Evolutionary conservation across 2,329 filamentous ascomycete species (phyloP), one percentile per base, ranked within the genome.

Genomic region (Colletotrichum nymphaeae): DNA sequence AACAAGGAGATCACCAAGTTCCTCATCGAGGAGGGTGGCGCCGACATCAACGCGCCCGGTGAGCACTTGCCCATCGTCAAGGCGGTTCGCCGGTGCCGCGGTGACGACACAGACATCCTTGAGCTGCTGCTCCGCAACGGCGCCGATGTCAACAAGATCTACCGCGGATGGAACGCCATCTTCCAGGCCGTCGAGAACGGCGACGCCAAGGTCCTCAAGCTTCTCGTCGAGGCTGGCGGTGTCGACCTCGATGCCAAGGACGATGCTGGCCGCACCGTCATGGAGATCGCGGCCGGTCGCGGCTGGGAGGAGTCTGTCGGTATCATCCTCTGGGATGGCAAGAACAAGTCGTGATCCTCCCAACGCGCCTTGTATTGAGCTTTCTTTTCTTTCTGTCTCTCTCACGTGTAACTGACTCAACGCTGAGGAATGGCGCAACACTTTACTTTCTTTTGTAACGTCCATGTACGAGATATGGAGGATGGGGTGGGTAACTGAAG

Each of bases 41-140:
- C 91, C 0, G 90, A 93, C 77, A 87, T 90, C 57, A 93, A 93
- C 78, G 85, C 89, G 0, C 91, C 92, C 0, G 92, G 92, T 24
- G 92, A 94, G 83, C 92, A 94, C 80, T 82, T 94, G 12, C 92
- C 92, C 8, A 87, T 94, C 66, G 91, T 94, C 79, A 94, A 93
- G 81, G 90, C 92, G 2, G 86, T 94, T 57, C 88, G 92, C 4
- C 85, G 90, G 26, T 88, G 88, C 76, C 84, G 87, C 67, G 85
- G 86, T 9, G 84, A 86, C 42, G 88, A 93, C 76, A 87, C 88
- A 0, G 87, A 90, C 53, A 89, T 92, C 67, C 85, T 93, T 37
- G 87, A 91, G 79, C 84, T 92, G 82, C 84, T 94, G 6, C 85
- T 94, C 8, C 87, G 86, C 12, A 86, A 88, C 73, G 92, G 92